phyloP scores from a whole-genome alignment of 2,329 filamentous ascomycete species.

The Diaporthe vexans region DNA sequence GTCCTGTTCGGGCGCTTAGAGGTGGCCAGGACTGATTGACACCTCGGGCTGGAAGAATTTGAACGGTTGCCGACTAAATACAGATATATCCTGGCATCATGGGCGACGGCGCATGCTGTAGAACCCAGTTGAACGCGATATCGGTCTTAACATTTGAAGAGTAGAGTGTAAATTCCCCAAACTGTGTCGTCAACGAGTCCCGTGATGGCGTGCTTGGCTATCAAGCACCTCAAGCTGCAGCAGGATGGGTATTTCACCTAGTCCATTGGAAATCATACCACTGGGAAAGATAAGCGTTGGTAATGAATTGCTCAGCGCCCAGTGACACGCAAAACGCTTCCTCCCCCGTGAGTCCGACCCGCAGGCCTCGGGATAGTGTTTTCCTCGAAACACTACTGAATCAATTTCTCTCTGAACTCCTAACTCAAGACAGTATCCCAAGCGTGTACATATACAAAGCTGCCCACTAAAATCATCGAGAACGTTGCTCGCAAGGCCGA shows the following conservation, averaged over 20 bases:
- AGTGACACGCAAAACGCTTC: constrained; percentile 11
- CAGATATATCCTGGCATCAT: background rate
- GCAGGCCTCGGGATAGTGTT: constrained; percentile 10
- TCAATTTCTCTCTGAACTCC: constrained; percentile 33
- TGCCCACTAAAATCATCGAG: constrained; percentile 2
- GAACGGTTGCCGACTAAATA: background rate
- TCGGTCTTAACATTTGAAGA: background rate
- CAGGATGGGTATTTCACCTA: constrained; percentile 33
- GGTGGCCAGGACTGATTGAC: background rate
- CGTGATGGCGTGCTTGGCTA: constrained; percentile 41
- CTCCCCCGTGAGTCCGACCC: constrained; percentile 17
- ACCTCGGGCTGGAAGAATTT: background rate
- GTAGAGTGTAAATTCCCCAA: background rate
- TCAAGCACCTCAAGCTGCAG: constrained; percentile 40
- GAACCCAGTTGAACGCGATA: background rate
- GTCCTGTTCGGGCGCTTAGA: too few species aligned
- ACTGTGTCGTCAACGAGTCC: constrained; percentile 39
- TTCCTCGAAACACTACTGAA: constrained; percentile 17
- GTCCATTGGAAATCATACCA: constrained; percentile 27
- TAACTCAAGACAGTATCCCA: constrained; percentile 33
- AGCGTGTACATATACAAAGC: constrained; percentile 31
- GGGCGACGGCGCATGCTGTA: background rate
- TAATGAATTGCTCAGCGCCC: constrained; percentile 32
- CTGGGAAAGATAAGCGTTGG: constrained; percentile 23
- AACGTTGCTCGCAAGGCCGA: constrained; percentile 3